These are phyloP conservation scores for Trametes maxima DNA, from an alignment of 768 basidiomycete species.

Conservation along the genomic window DNA sequence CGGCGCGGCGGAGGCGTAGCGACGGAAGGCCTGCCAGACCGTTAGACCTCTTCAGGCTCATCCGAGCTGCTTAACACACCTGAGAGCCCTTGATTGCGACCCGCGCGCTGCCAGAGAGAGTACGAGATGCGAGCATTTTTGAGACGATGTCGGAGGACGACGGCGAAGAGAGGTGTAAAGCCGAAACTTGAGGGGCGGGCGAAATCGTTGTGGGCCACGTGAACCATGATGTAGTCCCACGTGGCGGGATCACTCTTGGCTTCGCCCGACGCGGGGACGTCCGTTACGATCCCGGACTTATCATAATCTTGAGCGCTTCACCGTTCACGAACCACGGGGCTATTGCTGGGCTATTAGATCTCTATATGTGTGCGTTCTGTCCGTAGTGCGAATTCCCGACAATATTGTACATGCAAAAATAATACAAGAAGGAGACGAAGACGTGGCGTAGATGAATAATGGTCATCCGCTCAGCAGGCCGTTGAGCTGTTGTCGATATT, in stretches of 20 bases:
- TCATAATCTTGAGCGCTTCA: not conserved
- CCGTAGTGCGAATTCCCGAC: not conserved
- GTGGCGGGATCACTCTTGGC: constrained; percentile 15
- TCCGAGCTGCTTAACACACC: constrained; percentile 40
- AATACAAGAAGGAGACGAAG: constrained; percentile 1
- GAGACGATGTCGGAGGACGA: constrained; percentile 26
- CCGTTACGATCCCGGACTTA: constrained; percentile 1
- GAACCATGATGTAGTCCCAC: constrained; percentile 29
- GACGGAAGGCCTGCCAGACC: constrained; percentile 50
- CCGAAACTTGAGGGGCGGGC: constrained; percentile 23
- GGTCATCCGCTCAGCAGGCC: constrained; percentile 68
- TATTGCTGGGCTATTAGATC: no score
- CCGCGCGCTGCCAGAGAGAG: constrained; percentile 58
- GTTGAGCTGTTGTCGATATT: constrained; percentile 86
- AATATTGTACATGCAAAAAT: constrained; percentile 5
- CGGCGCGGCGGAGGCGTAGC: constrained; percentile 73
- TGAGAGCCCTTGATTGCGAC: constrained; percentile 50
- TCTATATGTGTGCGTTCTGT: not conserved
- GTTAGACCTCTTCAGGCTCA: not conserved
- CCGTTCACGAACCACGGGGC: not conserved
- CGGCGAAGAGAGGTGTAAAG: constrained; percentile 28
- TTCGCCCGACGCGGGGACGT: constrained; percentile 4
- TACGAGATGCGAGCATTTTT: constrained; percentile 63
- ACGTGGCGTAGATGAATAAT: not conserved
- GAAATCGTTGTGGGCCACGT: constrained; percentile 26